These are phyloP conservation scores for Euphorbia pulcherrima DNA, from an alignment of 345 rosid species.

Conservation along the genomic window DNA sequence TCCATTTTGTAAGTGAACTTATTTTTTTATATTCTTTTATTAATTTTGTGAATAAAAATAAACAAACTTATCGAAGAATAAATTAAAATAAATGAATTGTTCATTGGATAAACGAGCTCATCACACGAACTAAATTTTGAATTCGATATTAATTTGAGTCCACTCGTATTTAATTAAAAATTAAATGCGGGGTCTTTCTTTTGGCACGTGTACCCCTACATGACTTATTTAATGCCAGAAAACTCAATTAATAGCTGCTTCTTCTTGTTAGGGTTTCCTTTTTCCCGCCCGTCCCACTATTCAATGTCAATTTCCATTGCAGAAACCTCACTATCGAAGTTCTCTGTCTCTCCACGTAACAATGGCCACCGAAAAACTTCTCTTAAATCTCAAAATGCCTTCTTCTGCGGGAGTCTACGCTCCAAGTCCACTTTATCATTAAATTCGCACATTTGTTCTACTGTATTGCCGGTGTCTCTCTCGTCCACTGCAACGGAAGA, in stretches of 20 bases:
- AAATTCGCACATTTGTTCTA: conserved; percentile 15
- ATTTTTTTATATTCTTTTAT: too few species aligned
- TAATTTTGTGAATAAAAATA: too few species aligned
- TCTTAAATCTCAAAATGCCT: conserved; percentile 17
- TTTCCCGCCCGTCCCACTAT: conserved; percentile 18
- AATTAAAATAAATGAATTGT: too few species aligned
- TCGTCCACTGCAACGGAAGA: conserved; percentile 18
- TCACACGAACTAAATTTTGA: too few species aligned
- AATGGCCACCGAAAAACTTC: conserved; percentile 19
- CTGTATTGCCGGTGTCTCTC: conserved; percentile 21
- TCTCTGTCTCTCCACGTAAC: conserved; percentile 15
- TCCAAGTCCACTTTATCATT: conserved; percentile 23
- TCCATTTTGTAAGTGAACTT: too few species aligned
- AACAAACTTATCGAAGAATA: too few species aligned
- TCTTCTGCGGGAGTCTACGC: conserved; percentile 22
- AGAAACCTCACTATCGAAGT: conserved; percentile 20
- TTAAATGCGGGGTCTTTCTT: too few species aligned
- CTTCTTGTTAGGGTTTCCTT: conserved; percentile 3
- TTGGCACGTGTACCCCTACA: conserved; percentile 24
- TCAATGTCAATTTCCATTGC: conserved; percentile 36
- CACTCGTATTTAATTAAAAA: too few species aligned
- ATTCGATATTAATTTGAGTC: too few species aligned
- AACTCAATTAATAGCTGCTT: not conserved
- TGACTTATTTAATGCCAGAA: not conserved
- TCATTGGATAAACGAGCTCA: too few species aligned